phyloP scores from a whole-genome alignment of 192 early-diverging fungal species.

The Spinellus fusiger region DNA sequence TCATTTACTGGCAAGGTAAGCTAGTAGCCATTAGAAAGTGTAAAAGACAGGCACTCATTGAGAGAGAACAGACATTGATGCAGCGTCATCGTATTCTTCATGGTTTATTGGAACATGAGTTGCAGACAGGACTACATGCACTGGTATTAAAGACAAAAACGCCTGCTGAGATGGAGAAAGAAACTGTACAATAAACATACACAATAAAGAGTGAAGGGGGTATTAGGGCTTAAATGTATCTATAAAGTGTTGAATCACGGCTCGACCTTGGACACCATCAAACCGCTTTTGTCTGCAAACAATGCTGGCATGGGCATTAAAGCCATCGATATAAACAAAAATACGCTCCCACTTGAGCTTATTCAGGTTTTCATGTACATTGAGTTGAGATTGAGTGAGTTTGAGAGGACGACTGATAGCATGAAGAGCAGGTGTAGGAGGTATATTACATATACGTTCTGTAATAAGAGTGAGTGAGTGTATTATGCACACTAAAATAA shows the following conservation, averaged over 20 bases:
- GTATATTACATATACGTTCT: conserved; percentile 5
- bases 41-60: no score
- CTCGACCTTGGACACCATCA: conserved; percentile 25
- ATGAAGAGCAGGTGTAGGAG: not conserved
- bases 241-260: conserved; percentile 46
- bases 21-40: no score
- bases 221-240: conserved; percentile 16
- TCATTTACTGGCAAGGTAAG: no score
- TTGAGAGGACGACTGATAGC: conserved; percentile 20
- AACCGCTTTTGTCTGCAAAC: conserved; percentile 40
- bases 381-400: conserved; percentile 21
- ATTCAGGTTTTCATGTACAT: conserved; percentile 35
- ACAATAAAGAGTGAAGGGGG: not conserved
- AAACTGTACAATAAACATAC: not conserved
- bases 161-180: conserved; percentile 45
- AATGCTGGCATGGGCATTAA: conserved; percentile 49
- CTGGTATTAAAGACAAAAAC: conserved; percentile 70
- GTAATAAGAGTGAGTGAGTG: not conserved
- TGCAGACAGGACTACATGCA: conserved; percentile 70
- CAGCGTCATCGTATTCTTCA: conserved; percentile 65
- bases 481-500: not conserved
- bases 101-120: conserved; percentile 53
- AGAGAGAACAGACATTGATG: conserved; percentile 29
- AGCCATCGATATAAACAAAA: conserved; percentile 35
- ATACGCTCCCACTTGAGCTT: conserved; percentile 39